These are phyloP conservation scores for Pleurotus cornucopiae DNA, from an alignment of 768 basidiomycete species.

Conservation along the genomic window DNA sequence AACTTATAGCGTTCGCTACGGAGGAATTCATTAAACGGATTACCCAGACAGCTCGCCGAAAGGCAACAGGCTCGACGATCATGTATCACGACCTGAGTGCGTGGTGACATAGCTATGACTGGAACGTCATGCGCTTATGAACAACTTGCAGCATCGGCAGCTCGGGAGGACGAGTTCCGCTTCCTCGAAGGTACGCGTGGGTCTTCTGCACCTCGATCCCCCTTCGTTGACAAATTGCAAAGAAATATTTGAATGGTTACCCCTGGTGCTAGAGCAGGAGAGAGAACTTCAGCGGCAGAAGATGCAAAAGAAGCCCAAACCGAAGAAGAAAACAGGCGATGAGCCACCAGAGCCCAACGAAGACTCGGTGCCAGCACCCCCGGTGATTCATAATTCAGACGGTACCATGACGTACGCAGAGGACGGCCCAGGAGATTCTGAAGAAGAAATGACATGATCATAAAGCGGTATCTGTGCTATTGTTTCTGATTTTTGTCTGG, in stretches of 20 bases:
- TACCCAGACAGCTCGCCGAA: constrained; percentile 63
- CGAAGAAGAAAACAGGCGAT: background rate
- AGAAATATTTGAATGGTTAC: constrained; percentile 1
- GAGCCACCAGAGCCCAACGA: background rate
- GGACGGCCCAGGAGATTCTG: background rate
- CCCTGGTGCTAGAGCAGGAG: constrained; percentile 1
- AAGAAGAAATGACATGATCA: background rate
- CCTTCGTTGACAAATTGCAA: background rate
- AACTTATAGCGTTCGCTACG: constrained; percentile 78
- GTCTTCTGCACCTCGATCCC: background rate
- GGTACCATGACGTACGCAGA: constrained; percentile 5
- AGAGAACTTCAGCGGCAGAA: background rate
- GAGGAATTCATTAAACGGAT: constrained; percentile 85
- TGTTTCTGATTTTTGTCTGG: background rate
- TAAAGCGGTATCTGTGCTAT: background rate
- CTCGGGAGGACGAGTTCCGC: constrained; percentile 69
- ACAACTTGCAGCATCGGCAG: constrained; percentile 46
- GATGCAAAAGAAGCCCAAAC: background rate
- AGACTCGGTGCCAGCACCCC: background rate
- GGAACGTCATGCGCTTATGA: background rate
- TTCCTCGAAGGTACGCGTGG: constrained; percentile 69
- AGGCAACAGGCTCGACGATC: constrained; percentile 70
- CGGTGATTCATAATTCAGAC: background rate
- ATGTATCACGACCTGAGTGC: constrained; percentile 79
- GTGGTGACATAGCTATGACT: constrained; percentile 15